Conservation (phyloP, 169 alveolate genomes). For the Plasmodium billcollinsi region DNA sequence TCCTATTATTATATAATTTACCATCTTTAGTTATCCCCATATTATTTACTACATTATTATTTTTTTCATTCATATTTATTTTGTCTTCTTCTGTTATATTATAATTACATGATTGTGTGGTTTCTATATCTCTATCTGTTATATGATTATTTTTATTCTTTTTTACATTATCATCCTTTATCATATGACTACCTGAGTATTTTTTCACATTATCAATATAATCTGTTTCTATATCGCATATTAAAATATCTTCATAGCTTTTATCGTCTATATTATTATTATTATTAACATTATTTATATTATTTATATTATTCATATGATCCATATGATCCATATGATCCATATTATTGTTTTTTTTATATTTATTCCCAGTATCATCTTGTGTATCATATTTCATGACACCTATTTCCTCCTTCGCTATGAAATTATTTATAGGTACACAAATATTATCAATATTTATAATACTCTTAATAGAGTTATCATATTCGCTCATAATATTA, state of each 20-base stretch:
- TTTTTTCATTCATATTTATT: neutral
- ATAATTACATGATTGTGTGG: too few relatives aligned
- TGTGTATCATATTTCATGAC: neutral
- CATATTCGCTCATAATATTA: neutral
- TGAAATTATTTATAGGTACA: neutral
- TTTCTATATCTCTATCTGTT: too few relatives aligned
- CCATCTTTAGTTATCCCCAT: too few relatives aligned
- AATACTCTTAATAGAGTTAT: slow-evolving; percentile 12
- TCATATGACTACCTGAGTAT: too few relatives aligned
- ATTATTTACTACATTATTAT: neutral
- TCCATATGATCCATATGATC: neutral
- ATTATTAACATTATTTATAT: neutral
- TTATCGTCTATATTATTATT: neutral
- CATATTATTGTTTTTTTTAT: neutral
- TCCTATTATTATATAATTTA: too few relatives aligned
- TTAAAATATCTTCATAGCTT: neutral
- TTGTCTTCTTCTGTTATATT: too few relatives aligned
- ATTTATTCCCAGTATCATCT: neutral
- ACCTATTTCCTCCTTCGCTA: neutral
- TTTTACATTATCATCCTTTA: too few relatives aligned
- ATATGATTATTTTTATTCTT: too few relatives aligned
- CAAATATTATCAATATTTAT: neutral
- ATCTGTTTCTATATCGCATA: too few relatives aligned
- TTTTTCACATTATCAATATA: too few relatives aligned
- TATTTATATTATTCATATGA: neutral